These are phyloP conservation scores for Epichloe sylvatica DNA, from an alignment of 2,329 filamentous ascomycete species.

Conservation along the genomic window DNA sequence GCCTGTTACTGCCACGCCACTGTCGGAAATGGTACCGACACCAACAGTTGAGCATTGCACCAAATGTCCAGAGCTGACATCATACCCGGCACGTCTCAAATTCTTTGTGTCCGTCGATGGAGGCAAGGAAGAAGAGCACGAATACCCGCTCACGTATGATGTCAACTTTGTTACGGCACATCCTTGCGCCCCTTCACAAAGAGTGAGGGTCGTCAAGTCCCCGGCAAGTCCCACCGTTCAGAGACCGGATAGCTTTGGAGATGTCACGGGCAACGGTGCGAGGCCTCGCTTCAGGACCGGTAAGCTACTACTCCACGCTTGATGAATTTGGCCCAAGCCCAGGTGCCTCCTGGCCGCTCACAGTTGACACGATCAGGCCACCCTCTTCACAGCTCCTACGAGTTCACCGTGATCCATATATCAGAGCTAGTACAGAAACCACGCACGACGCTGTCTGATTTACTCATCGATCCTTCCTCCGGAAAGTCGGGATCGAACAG, in stretches of 20 bases:
- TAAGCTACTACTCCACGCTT: slow-evolving; percentile 14
- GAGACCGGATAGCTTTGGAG: slow-evolving; percentile 38
- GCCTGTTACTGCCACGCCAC: slow-evolving; percentile 31
- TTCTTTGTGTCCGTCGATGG: slow-evolving; percentile 26
- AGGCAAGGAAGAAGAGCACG: slow-evolving; percentile 26
- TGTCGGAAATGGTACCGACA: slow-evolving; percentile 25
- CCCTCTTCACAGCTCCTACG: slow-evolving; percentile 49
- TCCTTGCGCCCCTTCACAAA: slow-evolving; percentile 45
- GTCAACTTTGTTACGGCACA: slow-evolving; percentile 53
- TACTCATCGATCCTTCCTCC: slow-evolving; percentile 25
- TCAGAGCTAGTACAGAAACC: slow-evolving; percentile 38
- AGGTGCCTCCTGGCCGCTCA: not conserved
- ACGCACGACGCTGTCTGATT: slow-evolving; percentile 30
- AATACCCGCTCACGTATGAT: slow-evolving; percentile 39
- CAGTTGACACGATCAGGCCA: slow-evolving; percentile 31
- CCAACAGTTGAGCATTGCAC: slow-evolving; percentile 22
- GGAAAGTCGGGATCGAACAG: slow-evolving; percentile 17
- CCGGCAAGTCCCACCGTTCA: slow-evolving; percentile 46
- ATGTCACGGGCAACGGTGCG: slow-evolving; percentile 28
- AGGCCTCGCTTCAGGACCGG: slow-evolving; percentile 34
- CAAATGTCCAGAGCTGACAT: slow-evolving; percentile 20
- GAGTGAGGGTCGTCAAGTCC: slow-evolving; percentile 44
- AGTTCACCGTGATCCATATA: slow-evolving; percentile 45
- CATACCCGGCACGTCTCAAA: slow-evolving; percentile 21
- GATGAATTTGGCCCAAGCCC: not conserved